phyloP scores from a whole-genome alignment of 176 grass and related monocot genomes.

The bread wheat (Triticum aestivum) region DNA sequence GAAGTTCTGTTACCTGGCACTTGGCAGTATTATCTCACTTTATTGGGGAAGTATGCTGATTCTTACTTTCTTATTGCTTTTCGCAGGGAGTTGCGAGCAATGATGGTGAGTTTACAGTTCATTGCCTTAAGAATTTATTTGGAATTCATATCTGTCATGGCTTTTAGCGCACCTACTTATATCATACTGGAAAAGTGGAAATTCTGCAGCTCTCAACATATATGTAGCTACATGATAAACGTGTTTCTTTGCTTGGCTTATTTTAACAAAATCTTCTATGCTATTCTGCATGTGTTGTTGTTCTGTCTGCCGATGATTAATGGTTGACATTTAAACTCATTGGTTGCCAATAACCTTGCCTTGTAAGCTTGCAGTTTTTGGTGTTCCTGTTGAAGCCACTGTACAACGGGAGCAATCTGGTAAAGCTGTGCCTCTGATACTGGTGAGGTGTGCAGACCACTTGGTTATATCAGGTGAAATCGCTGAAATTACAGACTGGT shows the following conservation, averaged over 20 bases:
- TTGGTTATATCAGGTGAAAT: constrained; percentile 83
- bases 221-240: constrained; percentile 9
- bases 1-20: constrained; percentile 3
- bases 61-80: constrained; percentile 42
- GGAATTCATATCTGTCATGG: constrained; percentile 1
- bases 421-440: constrained; percentile 79
- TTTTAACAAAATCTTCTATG: neutral
- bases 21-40: neutral
- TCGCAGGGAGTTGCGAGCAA: constrained; percentile 85
- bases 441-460: constrained; percentile 82
- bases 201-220: constrained; percentile 2
- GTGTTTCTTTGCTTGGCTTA: neutral
- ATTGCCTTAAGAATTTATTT: constrained; percentile 10
- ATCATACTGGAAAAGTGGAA: neutral
- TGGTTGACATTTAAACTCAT: neutral
- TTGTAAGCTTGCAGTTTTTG: constrained; percentile 68
- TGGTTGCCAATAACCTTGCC: constrained; percentile 16
- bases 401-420: constrained; percentile 69
- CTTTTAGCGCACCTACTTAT: constrained; percentile 6
- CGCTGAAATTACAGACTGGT: constrained; percentile 14
- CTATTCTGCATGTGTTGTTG: neutral
- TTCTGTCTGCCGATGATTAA: neutral
- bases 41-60: constrained; percentile 21
- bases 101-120: constrained; percentile 70
- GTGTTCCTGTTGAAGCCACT: constrained; percentile 77